Evolutionary conservation across 2,329 filamentous ascomycete genomes (phyloP), one percentile per base, ranked within the genome.

Genomic region (Botryotinia globosa): DNA sequence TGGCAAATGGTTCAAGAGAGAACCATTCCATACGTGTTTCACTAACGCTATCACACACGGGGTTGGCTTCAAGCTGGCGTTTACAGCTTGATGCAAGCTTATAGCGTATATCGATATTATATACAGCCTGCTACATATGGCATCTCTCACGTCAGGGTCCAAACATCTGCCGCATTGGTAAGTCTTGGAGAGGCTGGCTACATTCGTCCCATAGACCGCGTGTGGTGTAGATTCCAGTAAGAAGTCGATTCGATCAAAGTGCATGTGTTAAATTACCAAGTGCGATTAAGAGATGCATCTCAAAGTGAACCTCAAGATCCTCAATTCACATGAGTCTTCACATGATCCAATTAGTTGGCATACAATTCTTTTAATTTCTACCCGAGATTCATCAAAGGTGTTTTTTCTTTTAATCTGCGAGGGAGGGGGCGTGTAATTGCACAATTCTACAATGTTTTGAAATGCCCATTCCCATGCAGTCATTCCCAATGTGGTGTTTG

Each of bases 381-480:
- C 34, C 34, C 12, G 25, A n/a, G 25, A 12, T 67, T 29, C 8
- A n/a, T 59, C 54, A 54, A 9, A 29, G 44, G 39, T 37, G 25
- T 20, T 59, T 39, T 37, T 37, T 67, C 18, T 37, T 37, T 67
- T 10, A 29, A 45, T 59, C 2, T 67, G 61, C 42, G 25, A 42
- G 59, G 39, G 62, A 58, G 48, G 37, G 45, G 62, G 64, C 73
- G 29, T 74, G 74, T 71, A 73, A 44, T 68, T 73, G 56, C 69
- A 75, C 51, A 69, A 73, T 59, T n/a, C 59, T 73, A 64, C 73
- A 66, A 61, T 69, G 25, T 34, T 74, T 73, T 63, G 69, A 76
- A 73, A 77, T 72, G 73, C 75, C 75, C 16, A 42, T 67, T 56
- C 39, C 72, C 71, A 76, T 78, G 74, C 73, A 74, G 54, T 63